A percentile compares a stretch with the other conserved stretches of the same genome.
phyloP scores from a whole-genome alignment of 352 stramenopile species.

The Globisporangium canariense region DNA sequence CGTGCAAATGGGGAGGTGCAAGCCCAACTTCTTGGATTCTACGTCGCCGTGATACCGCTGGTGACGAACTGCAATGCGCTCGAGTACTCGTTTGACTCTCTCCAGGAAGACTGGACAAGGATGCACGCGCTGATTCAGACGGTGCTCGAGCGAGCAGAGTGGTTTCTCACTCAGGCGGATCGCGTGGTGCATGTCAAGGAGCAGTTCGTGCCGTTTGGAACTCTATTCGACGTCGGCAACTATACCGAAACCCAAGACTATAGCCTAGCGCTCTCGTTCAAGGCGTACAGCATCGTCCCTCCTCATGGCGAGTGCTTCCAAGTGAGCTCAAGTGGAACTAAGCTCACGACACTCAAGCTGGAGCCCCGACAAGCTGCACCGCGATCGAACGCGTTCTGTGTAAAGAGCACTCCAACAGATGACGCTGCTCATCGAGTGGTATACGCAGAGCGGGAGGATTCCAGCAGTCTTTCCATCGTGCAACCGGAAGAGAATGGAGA shows the following conservation, averaged over 20 bases:
- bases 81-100: slow-evolving; percentile 42
- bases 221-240: slow-evolving; percentile 21
- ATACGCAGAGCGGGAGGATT: slow-evolving; percentile 30
- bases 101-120: slow-evolving; percentile 26
- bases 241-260: slow-evolving; percentile 16
- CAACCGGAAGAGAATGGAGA: slow-evolving; percentile 26
- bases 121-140: slow-evolving; percentile 25
- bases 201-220: slow-evolving; percentile 29
- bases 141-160: slow-evolving; percentile 22
- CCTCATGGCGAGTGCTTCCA: slow-evolving; percentile 32
- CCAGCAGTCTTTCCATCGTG: slow-evolving; percentile 17
- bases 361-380: slow-evolving; percentile 6
- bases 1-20: slow-evolving; percentile 23
- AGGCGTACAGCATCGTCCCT: slow-evolving; percentile 30
- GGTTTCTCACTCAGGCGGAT: slow-evolving; percentile 29
- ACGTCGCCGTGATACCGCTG: slow-evolving; percentile 40
- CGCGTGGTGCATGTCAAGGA: slow-evolving; percentile 32
- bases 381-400: slow-evolving; percentile 24
- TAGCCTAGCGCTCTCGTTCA: slow-evolving; percentile 30
- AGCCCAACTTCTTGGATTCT: slow-evolving; percentile 38
- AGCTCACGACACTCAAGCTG: slow-evolving; percentile 18
- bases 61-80: slow-evolving; percentile 49
- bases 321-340: slow-evolving; percentile 10
- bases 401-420: slow-evolving; percentile 29
- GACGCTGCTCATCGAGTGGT: slow-evolving; percentile 27